These are phyloP conservation scores for Backusella parvicylindrica DNA, from an alignment of 192 early-diverging fungal species.

Conservation along the genomic window DNA sequence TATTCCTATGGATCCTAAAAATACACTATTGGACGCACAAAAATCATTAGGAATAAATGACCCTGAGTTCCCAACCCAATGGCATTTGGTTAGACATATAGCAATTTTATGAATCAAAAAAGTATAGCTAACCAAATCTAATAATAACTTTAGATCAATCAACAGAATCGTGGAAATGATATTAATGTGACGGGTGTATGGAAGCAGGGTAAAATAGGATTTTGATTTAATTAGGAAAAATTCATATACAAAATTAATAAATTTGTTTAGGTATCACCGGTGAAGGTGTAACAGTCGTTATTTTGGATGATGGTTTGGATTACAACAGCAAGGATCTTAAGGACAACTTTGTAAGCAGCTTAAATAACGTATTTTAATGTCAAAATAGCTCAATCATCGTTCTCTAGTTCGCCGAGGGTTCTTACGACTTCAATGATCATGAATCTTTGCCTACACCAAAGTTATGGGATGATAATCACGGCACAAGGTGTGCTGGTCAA, in stretches of 20 bases:
- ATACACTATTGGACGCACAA: not conserved
- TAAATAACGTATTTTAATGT: not conserved
- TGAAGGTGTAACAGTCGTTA: conserved; percentile 64
- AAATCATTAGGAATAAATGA: conserved; percentile 49
- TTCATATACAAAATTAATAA: too few relatives aligned
- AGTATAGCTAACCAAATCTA: not conserved
- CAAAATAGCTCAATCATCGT: not conserved
- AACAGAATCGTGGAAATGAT: conserved; percentile 54
- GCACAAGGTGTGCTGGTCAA: conserved; percentile 86
- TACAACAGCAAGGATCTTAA: conserved; percentile 67
- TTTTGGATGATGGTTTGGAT: conserved; percentile 87
- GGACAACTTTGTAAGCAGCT: conserved; percentile 60
- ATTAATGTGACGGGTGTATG: conserved; percentile 85
- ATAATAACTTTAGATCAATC: conserved; percentile 16
- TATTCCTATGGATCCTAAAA: not conserved
- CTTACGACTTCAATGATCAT: conserved; percentile 84
- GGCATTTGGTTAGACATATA: conserved; percentile 71
- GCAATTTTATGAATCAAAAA: not conserved
- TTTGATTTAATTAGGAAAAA: not conserved
- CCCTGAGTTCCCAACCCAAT: conserved; percentile 67
- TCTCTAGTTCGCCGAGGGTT: conserved; percentile 57
- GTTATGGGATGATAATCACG: conserved; percentile 71
- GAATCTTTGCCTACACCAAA: conserved; percentile 63
- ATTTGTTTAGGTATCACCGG: conserved; percentile 56
- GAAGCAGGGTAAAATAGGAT: conserved; percentile 50